Conservation (phyloP, 257 asterid species). For the Craterostigma plantagineum region DNA sequence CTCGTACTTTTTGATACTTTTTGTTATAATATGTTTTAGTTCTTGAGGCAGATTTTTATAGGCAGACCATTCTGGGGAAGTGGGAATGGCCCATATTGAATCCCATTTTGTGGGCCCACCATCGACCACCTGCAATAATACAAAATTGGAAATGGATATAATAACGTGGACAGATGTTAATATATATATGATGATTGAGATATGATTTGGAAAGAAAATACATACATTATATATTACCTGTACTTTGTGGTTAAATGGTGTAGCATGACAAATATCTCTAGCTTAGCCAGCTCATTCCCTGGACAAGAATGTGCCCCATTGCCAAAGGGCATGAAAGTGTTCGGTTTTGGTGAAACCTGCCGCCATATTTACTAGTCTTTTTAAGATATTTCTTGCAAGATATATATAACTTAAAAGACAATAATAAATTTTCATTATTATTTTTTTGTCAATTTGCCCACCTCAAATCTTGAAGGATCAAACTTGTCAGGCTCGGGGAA, state of each 20-base stretch:
- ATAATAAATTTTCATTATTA: too few relatives aligned
- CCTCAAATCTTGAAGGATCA: constrained; percentile 99
- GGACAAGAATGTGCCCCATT: constrained; percentile 86
- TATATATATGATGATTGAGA: not conserved
- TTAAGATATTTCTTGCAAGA: not conserved
- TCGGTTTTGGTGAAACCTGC: constrained; percentile 70
- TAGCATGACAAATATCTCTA: constrained; percentile 66
- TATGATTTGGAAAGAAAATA: not conserved
- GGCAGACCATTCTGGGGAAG: constrained; percentile 96
- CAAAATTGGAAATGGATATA: not conserved
- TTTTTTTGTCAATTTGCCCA: too few relatives aligned
- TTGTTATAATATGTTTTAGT: not conserved
- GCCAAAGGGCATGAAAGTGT: constrained; percentile 95
- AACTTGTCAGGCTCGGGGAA: constrained; percentile 83
- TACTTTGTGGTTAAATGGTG: constrained; percentile 92
- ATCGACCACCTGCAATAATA: constrained; percentile 66
- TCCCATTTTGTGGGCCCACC: constrained; percentile 77
- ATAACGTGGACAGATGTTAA: too few relatives aligned
- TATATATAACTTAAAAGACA: not conserved
- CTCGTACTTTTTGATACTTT: too few relatives aligned
- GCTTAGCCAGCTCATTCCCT: constrained; percentile 87
- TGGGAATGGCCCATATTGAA: constrained; percentile 96
- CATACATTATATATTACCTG: constrained; percentile 21
- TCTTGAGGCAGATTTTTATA: constrained; percentile 37
- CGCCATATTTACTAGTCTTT: not conserved